Conservation (phyloP, 495 filamentous ascomycete species). For the Tuber microsphaerosporum region DNA sequence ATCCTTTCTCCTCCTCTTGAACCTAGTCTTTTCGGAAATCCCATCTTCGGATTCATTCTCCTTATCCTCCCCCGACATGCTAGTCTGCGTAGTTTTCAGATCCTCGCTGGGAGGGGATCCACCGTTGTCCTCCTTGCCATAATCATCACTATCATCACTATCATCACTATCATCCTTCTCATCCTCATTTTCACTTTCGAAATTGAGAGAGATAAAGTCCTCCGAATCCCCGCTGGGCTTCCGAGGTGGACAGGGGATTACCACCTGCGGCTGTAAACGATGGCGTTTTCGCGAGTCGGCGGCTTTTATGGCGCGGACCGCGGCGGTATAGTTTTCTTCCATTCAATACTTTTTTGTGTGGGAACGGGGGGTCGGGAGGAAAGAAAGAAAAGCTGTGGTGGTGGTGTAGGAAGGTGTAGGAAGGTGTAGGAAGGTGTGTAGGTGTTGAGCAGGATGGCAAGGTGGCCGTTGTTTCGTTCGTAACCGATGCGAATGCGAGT, state of each 20-base stretch:
- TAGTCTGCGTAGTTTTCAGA: slow-evolving; percentile 11
- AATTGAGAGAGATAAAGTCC: slow-evolving; percentile 33
- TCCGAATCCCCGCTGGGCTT: background rate
- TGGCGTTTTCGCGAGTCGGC: slow-evolving; percentile 1
- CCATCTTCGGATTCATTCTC: slow-evolving; percentile 19
- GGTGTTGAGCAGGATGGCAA: background rate
- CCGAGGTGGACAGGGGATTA: background rate
- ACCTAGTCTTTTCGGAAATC: slow-evolving; percentile 21
- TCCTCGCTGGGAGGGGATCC: background rate
- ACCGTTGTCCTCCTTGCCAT: background rate
- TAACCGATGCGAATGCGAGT: background rate
- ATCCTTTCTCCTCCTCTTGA: slow-evolving; percentile 5
- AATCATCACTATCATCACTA: background rate
- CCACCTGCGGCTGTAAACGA: background rate
- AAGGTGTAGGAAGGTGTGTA: background rate
- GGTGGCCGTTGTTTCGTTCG: background rate
- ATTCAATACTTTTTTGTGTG: background rate
- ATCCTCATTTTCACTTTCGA: slow-evolving; percentile 20
- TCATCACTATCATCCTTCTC: background rate
- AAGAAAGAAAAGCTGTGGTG: background rate
- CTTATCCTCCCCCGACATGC: slow-evolving; percentile 14
- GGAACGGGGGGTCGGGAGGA: background rate
- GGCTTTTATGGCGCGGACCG: slow-evolving; percentile 4
- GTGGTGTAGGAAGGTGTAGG: background rate
- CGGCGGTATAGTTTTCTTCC: background rate